These are phyloP conservation scores for Cylindrotheca closterium DNA, from an alignment of 108 stramenopile genomes.

Conservation along the genomic window DNA sequence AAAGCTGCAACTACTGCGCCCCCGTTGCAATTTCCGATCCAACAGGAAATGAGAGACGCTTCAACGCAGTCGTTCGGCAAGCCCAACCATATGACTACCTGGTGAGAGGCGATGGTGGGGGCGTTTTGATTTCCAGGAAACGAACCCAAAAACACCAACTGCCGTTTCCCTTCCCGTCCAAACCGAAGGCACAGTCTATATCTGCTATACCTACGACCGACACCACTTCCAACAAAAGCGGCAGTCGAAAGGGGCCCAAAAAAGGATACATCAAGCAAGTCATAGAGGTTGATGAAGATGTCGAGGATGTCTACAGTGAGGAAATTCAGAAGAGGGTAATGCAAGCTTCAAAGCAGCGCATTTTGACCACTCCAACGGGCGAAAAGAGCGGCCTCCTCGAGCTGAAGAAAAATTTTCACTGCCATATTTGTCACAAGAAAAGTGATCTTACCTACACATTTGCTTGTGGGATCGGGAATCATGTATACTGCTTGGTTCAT, in stretches of 20 bases:
- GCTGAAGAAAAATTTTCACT: constrained; percentile 26
- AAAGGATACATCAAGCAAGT: too few relatives aligned
- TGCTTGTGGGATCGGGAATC: constrained; percentile 41
- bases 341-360: constrained; percentile 6
- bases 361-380: constrained; percentile 10
- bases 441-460: constrained; percentile 28
- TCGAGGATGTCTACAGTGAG: constrained; percentile 7
- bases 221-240: too few relatives aligned
- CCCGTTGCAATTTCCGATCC: constrained; percentile 47
- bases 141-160: too few relatives aligned
- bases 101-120: constrained; percentile 1
- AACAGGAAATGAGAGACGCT: constrained; percentile 34
- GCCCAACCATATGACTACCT: constrained; percentile 26
- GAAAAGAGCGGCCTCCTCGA: constrained; percentile 7
- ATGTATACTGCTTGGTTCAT: constrained; percentile 61
- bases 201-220: too few relatives aligned
- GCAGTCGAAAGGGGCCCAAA: too few relatives aligned
- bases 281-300: constrained; percentile 11
- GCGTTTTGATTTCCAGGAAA: constrained; percentile 8
- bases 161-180: too few relatives aligned
- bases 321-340: constrained; percentile 21
- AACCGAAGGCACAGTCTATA: background rate
- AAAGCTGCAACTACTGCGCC: constrained; percentile 29
- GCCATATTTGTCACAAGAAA: constrained; percentile 70
- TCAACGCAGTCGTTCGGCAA: constrained; percentile 12